Base-by-base conservation (phyloP, 345 rosid species). In the Zanthoxylum bungeanum region DNA sequence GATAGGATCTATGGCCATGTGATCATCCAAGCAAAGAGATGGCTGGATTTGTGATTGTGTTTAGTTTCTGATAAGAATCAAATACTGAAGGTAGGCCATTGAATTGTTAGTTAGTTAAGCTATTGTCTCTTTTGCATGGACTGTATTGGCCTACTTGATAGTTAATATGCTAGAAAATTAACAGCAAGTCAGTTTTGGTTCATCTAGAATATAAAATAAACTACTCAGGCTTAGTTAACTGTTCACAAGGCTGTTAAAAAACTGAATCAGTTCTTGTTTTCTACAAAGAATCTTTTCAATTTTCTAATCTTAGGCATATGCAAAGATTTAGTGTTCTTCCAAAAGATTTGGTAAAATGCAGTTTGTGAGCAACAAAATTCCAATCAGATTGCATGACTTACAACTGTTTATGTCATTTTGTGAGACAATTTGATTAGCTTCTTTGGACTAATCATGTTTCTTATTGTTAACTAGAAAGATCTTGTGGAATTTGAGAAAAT, bases 361-460 rank as follows among this genome's bases (percentile, higher is more conserved):
- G 17, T 42, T 42, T 42, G 47, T 0, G 14, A 42, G 11, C 17
- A 42, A 2, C 5, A 42, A 42, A 12, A 42, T 11, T 5, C 5
- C 47, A 11, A 42, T 1, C 47, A 12, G 47, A 42, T 42, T 42
- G 47, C 5, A 12, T 14, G 5, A 17, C 14, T 42, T 42, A 14
- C 14, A 42, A 42, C 47, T 12, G 47, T 3, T 42, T 42, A 11
- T 42, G 47, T 42, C 5, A 11, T 42, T 42, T 12, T 14, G 5
- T 42, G 14, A 16, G 19, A 42, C 10, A 40, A 40, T 9, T 40
- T 73, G 36, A 64, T 65, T 22, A 42, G 53, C 70, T 40, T 73
- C 47, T 64, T 64, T 4, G 49, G 7, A 28, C 31, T 37, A 28
- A 72, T 64, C 50, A 44, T 73, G 27, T 53, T 58, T 58, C 8